Base-by-base conservation (phyloP, 192 early-diverging fungal species). In the Linnemannia elongata region DNA sequence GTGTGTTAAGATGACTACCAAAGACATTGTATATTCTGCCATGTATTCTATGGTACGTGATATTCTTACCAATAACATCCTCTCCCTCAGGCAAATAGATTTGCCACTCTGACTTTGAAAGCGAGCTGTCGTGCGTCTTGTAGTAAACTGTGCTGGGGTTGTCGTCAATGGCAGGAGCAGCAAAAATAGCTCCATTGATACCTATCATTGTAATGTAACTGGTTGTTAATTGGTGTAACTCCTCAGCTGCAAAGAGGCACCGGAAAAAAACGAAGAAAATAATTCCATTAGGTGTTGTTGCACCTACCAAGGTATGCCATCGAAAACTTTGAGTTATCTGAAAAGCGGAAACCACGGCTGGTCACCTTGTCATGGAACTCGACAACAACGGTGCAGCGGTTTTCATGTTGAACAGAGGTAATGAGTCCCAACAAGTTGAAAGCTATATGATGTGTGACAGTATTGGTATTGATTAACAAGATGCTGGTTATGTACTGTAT, bases 341-440 rank as follows among this genome's bases (percentile, higher is more conserved):
- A 92, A 70, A 99, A 98, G 84, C 95, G 94, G 69, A 95, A 95
- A 75, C 95, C 94, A 47, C 96, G 92, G 66, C 92, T 88, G 10
- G 92, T 76, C 22, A 96, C 91, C 77, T 96, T 94, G 91, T 99
- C 97, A 87, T 97, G 95, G 79, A 96, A 98, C 68, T 96, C 95
- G 7, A 99, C 94, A 82, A 96, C 94, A 22, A 99, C 82, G 18
- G 94, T 96, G 33, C 93, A 92, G 88, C 96, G 93, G 4, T 93
- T 88, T 20, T 90, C 91, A 78, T 96, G 92, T 45, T 94, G 91
- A 41, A 97, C 93, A 9, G 94, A 90, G 68, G 93, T 92, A 24
- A 99, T 94, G 7, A 92, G 88, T 33, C 98, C 98, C 22, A 97
- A 79, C 88, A 97, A 88, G 80, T 98, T 98, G 88, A 97, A 97